phyloP scores from a whole-genome alignment of 2,329 filamentous ascomycete species.

The Penicillium frequentans region DNA sequence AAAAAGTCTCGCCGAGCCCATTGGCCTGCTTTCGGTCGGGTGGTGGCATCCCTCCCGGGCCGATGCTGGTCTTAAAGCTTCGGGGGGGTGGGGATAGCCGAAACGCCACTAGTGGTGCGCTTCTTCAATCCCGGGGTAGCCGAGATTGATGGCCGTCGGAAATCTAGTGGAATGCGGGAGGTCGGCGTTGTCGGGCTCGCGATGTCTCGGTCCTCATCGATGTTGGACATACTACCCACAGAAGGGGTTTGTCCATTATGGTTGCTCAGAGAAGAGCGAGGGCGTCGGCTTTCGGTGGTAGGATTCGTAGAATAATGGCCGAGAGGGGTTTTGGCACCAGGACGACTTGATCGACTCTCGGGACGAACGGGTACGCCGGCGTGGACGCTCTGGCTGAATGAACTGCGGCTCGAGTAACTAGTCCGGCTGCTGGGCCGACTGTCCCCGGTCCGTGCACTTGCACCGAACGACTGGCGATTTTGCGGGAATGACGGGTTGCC shows the following conservation, averaged over 20 bases:
- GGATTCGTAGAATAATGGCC: slow-evolving; percentile 54
- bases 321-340: slow-evolving; percentile 63
- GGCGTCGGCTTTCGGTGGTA: slow-evolving; percentile 55
- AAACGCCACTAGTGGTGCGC: slow-evolving; percentile 51
- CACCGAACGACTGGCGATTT: slow-evolving; percentile 51
- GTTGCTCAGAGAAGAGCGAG: slow-evolving; percentile 70
- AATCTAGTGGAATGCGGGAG: slow-evolving; percentile 32
- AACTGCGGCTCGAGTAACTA: slow-evolving; percentile 53
- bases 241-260: slow-evolving; percentile 57
- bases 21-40: slow-evolving; percentile 50
- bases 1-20: slow-evolving; percentile 61
- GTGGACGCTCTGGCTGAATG: slow-evolving; percentile 42
- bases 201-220: slow-evolving; percentile 52
- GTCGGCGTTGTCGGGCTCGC: slow-evolving; percentile 52
- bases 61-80: slow-evolving; percentile 41
- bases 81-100: slow-evolving; percentile 41
- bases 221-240: slow-evolving; percentile 55
- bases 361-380: slow-evolving; percentile 52
- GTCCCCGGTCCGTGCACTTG: slow-evolving; percentile 41
- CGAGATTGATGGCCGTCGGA: slow-evolving; percentile 49
- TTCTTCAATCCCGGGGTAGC: slow-evolving; percentile 50
- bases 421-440: slow-evolving; percentile 74
- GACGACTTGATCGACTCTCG: slow-evolving; percentile 64
- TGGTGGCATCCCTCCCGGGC: slow-evolving; percentile 48
- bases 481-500: slow-evolving; percentile 35